Evolutionary conservation across 148 eudicot species (phyloP), one percentile per base, ranked within the genome.

Genomic region (Cornus florida): DNA sequence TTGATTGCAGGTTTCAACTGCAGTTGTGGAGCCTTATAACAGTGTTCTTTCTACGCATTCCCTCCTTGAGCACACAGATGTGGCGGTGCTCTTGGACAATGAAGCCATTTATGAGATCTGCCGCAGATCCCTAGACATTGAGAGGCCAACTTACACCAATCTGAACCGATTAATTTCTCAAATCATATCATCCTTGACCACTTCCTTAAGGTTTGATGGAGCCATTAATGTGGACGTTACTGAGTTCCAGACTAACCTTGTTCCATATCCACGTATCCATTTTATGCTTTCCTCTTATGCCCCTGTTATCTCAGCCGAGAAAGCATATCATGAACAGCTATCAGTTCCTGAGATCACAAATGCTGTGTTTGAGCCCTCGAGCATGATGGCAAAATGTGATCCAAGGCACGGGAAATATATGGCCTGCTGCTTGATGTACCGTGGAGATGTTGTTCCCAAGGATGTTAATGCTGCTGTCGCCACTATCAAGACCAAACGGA

Each of bases 361-460:
- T 73, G 84, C 92, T 9, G 92, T 89, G 62, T 89, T 89, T 82
- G 92, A 89, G 82, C 90, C 92, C 33, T 80, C 89, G 12, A 89
- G 84, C 80, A 89, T 89, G 92, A 89, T 89, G 92, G 92, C 92
- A 56, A 89, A 89, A 81, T 89, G 92, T 79, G 92, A 89, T 70
- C 92, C 92, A 10, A 83, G 92, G 70, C 92, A 89, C 33, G 92
- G 92, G 7, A 89, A 89, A 74, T 89, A 89, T 78, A 89, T 89
- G 92, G 92, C 92, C 7, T 89, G 92, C 73, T 89, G 92, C 77
- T 82, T 89, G 84, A 89, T 89, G 92, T 89, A 89, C 81, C 90
- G 92, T 78, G 92, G 92, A 19, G 92, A 89, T 84, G 89, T 89
- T 76, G 90, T 89, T 22, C 92, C 92, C 17, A 89, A 89, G 77